These are phyloP conservation scores for Alternaria solani DNA, from an alignment of 2,329 filamentous ascomycete genomes.

Conservation along the genomic window DNA sequence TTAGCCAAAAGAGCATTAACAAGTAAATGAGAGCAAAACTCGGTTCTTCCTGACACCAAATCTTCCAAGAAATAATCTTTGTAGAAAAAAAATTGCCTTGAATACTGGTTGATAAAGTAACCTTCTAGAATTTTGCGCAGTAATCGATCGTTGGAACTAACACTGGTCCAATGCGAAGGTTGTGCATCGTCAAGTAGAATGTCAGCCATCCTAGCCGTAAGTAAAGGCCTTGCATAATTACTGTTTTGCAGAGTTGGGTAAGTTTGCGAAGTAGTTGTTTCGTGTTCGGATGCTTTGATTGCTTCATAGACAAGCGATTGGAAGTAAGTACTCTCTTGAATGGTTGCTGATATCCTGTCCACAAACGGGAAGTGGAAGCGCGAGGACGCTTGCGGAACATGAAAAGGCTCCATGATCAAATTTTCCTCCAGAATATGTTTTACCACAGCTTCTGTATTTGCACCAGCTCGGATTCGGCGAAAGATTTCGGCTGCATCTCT, in stretches of 20 bases:
- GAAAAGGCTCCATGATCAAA: slow-evolving; percentile 20
- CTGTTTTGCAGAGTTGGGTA: neutral
- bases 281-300: neutral
- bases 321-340: slow-evolving; percentile 18
- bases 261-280: neutral
- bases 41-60: slow-evolving; percentile 14
- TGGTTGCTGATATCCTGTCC: slow-evolving; percentile 11
- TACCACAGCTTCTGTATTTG: slow-evolving; percentile 18
- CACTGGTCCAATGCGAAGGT: slow-evolving; percentile 27
- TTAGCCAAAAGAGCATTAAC: slow-evolving; percentile 32
- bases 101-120: slow-evolving; percentile 25
- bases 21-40: slow-evolving; percentile 28
- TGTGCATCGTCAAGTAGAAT: slow-evolving; percentile 20
- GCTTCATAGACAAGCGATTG: slow-evolving; percentile 19
- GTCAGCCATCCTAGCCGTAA: slow-evolving; percentile 28
- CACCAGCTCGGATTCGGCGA: slow-evolving; percentile 23
- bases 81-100: slow-evolving; percentile 19
- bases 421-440: slow-evolving; percentile 19
- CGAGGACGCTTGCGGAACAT: slow-evolving; percentile 20
- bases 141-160: slow-evolving; percentile 25
- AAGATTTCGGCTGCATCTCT: slow-evolving; percentile 22
- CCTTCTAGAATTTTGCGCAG: slow-evolving; percentile 23
- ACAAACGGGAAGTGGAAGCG: slow-evolving; percentile 28
- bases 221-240: slow-evolving; percentile 26
- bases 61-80: slow-evolving; percentile 32